phyloP scores from a whole-genome alignment of 345 rosid genomes.

The Brassica cretica region DNA sequence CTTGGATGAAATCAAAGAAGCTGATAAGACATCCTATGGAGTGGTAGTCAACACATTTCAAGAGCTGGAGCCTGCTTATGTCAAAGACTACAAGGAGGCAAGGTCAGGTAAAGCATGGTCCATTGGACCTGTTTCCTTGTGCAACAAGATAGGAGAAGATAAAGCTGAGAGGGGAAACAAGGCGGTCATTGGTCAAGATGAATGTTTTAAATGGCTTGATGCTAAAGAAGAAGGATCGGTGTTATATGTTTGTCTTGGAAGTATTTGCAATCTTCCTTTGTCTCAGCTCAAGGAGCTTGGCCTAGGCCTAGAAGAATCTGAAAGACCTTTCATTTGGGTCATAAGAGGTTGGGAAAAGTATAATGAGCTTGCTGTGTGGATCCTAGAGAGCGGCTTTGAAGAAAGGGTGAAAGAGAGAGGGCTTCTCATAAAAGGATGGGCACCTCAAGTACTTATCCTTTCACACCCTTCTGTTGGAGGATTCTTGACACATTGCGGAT shows the following conservation, averaged over 20 bases:
- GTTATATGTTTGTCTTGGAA: conserved; percentile 55
- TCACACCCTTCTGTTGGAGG: conserved; percentile 39
- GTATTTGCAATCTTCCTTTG: conserved; percentile 31
- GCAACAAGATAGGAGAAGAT: conserved; percentile 34
- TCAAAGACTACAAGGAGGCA: conserved; percentile 35
- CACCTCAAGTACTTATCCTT: conserved; percentile 38
- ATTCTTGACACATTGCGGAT: conserved; percentile 43
- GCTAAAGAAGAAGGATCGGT: conserved; percentile 36
- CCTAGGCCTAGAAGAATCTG: conserved; percentile 49
- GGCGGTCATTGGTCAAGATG: conserved; percentile 11
- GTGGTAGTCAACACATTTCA: conserved; percentile 47
- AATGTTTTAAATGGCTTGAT: conserved; percentile 51
- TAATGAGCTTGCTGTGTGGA: conserved; percentile 38
- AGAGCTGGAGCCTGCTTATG: conserved; percentile 43
- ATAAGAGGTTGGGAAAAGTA: conserved; percentile 39
- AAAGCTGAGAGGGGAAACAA: conserved; percentile 50
- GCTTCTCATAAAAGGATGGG: conserved; percentile 37
- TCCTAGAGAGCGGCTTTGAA: conserved; percentile 25
- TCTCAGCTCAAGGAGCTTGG: conserved; percentile 49
- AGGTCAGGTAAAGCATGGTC: conserved; percentile 47
- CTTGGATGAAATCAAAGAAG: conserved; percentile 15
- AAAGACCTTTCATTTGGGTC: conserved; percentile 56
- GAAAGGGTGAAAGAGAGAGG: conserved; percentile 31
- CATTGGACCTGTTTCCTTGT: conserved; percentile 49
- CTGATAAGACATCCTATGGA: conserved; percentile 40